A percentile compares a stretch with the other conserved stretches of the same genome.
Evolutionary conservation across 306 rosid species (phyloP).

Genomic region (Calophaca sinica): DNA sequence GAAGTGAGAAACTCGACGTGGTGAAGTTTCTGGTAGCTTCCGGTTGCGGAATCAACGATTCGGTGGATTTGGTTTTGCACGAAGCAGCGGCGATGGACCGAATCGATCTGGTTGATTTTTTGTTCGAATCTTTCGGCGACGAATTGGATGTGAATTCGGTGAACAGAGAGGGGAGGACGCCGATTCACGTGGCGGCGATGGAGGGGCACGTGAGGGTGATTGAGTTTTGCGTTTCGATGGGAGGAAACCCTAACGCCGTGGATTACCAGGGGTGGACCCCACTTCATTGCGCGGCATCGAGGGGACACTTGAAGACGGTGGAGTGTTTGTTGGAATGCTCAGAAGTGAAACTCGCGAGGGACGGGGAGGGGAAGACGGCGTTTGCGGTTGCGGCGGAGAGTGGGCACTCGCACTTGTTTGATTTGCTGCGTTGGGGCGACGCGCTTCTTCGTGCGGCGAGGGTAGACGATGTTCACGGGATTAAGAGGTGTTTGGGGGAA

Average conservation of each 20-base stretch:
- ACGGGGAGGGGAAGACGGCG: slow-evolving; percentile 65
- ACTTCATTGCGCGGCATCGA: slow-evolving; percentile 73
- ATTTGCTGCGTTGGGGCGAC: slow-evolving; percentile 62
- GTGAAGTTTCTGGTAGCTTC: slow-evolving; percentile 61
- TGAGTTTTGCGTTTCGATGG: slow-evolving; percentile 54
- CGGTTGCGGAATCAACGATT: slow-evolving; percentile 47
- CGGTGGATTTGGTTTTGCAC: slow-evolving; percentile 58
- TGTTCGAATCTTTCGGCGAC: slow-evolving; percentile 24
- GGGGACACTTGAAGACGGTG: slow-evolving; percentile 60
- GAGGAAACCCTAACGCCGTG: slow-evolving; percentile 56
- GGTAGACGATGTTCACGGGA: slow-evolving; percentile 59
- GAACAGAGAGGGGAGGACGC: slow-evolving; percentile 56
- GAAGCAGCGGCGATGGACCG: slow-evolving; percentile 63
- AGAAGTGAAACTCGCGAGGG: slow-evolving; percentile 58
- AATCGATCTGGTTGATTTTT: slow-evolving; percentile 64
- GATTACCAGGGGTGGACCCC: slow-evolving; percentile 71
- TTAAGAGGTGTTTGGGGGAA: slow-evolving; percentile 63
- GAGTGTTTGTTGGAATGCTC: slow-evolving; percentile 64
- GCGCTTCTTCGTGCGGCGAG: slow-evolving; percentile 67
- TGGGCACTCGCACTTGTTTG: slow-evolving; percentile 58
- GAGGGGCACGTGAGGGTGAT: slow-evolving; percentile 60
- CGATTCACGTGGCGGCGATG: slow-evolving; percentile 72
- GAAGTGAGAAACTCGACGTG: slow-evolving; percentile 51
- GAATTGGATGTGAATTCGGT: slow-evolving; percentile 51
- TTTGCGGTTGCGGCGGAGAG: slow-evolving; percentile 61